Conservation (phyloP, 2,329 filamentous ascomycete genomes). For the Botrytis aclada region DNA sequence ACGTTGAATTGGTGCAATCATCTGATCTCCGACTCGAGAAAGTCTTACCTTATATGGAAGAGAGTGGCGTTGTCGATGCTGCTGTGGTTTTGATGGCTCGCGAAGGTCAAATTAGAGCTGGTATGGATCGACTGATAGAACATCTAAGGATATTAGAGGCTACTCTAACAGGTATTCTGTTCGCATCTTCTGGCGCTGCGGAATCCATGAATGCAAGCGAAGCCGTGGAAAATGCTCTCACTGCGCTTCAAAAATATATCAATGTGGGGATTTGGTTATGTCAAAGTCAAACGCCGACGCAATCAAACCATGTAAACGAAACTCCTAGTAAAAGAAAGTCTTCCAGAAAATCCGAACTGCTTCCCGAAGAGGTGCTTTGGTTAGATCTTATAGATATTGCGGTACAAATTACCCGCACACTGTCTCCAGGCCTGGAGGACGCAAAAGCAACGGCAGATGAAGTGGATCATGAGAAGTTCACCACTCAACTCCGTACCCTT, state of each 20-base stretch:
- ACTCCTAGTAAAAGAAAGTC: constrained; percentile 51
- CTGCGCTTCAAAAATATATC: constrained; percentile 81
- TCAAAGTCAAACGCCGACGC: constrained; percentile 72
- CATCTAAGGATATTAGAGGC: constrained; percentile 79
- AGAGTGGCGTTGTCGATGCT: constrained; percentile 85
- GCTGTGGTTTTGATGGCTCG: constrained; percentile 87
- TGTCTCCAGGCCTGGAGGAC: constrained; percentile 54
- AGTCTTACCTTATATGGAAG: constrained; percentile 83
- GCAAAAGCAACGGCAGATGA: constrained; percentile 32
- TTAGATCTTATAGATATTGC: constrained; percentile 58
- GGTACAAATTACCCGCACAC: constrained; percentile 60
- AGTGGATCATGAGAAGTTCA: constrained; percentile 59
- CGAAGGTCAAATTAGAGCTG: constrained; percentile 77
- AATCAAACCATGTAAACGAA: constrained; percentile 39
- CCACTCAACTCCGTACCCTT: constrained; percentile 67
- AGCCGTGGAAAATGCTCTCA: constrained; percentile 69
- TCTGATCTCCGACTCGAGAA: constrained; percentile 76
- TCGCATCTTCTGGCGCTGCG: constrained; percentile 54
- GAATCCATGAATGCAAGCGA: constrained; percentile 56
- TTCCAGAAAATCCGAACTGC: constrained; percentile 44
- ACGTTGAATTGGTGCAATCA: constrained; percentile 71
- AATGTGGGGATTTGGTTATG: constrained; percentile 96
- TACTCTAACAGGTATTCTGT: constrained; percentile 70
- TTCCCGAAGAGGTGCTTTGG: constrained; percentile 56
- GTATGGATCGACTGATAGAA: constrained; percentile 79